These are phyloP conservation scores for Boechera stricta DNA, from an alignment of 345 rosid genomes.

Conservation along the genomic window DNA sequence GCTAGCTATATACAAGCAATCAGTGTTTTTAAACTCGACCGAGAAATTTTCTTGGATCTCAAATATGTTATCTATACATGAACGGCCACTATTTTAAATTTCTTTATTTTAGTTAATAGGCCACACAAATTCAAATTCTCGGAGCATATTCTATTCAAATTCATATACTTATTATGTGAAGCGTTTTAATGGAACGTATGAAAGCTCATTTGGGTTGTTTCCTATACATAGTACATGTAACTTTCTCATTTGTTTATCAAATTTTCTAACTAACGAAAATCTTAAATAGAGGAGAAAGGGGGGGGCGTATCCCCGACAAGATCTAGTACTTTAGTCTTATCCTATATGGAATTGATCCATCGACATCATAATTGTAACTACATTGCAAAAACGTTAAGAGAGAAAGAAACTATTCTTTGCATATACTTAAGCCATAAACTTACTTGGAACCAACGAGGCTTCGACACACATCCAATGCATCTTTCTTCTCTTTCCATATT, in stretches of 20 bases:
- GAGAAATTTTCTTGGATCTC: not conserved
- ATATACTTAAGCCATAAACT: constrained; percentile 17
- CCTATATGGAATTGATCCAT: constrained; percentile 31
- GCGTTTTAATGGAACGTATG: not conserved
- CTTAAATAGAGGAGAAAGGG: not conserved
- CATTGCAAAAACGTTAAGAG: constrained; percentile 25
- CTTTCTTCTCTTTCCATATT: constrained; percentile 35
- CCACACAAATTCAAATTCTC: not conserved
- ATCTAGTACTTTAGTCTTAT: constrained; percentile 41
- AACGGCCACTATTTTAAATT: no score
- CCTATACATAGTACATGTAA: not conserved
- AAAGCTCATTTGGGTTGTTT: not conserved
- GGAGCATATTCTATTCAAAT: not conserved
- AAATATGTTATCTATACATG: no score
- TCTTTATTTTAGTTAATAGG: no score
- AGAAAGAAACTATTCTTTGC: constrained; percentile 32
- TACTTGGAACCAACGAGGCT: constrained; percentile 37
- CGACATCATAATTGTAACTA: constrained; percentile 34
- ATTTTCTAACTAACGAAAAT: not conserved
- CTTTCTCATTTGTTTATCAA: constrained; percentile 2
- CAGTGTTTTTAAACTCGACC: not conserved
- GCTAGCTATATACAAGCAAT: constrained; percentile 19
- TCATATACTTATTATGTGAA: not conserved
- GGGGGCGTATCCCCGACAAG: constrained; percentile 40
- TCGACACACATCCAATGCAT: constrained; percentile 35